Base-by-base conservation (phyloP, 257 asterid species). In the Solanum bulbocastanum region DNA sequence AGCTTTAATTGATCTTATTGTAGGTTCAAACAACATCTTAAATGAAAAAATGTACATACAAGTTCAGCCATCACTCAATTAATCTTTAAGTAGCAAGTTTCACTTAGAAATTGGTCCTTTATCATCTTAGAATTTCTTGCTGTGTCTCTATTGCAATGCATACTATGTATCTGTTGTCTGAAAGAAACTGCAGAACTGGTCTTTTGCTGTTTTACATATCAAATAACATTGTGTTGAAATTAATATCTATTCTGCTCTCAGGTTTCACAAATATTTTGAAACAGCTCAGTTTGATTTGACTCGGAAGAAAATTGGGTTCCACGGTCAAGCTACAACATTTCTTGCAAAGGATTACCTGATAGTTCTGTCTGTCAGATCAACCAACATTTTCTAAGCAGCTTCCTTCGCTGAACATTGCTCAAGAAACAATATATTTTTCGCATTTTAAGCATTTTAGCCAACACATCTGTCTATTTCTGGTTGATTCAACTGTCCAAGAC, bases 401-500 rank as follows among this genome's bases (percentile, higher is more conserved):
- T 30, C 68, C 32, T 49, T 81, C 23, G 40, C 83, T 37, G 83
- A 40, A 15, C 36, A 76, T 20, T 82, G 20, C 84, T 15, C 25
- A 82, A 36, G 84, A 62, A 62, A 65, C 39, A 33, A 22, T 82
- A 18, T 79, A 35, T 20, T 75, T 35, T 76, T 79, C 85, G 87
- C 83, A 87, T 74, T 84, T 87, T 88, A 87, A 90, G 87, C 83
- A 33, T 58, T 88, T 87, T 84, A 79, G 65, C 56, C 84, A 33
- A 88, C 58, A 52, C 58, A 42, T 79, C 88, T 88, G 58, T 65
- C 86, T 46, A 44, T 89, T 78, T 83, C 83, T 72, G 75, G 76
- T 87, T 68, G 83, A 88, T 62, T 88, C 83, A 62, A 89, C 60
- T 42, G 46, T 90, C 86, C 78, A 90, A 88, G 88, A 87, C 79